Conservation (phyloP, 208 protist species). For the Leishmania mexicana region DNA sequence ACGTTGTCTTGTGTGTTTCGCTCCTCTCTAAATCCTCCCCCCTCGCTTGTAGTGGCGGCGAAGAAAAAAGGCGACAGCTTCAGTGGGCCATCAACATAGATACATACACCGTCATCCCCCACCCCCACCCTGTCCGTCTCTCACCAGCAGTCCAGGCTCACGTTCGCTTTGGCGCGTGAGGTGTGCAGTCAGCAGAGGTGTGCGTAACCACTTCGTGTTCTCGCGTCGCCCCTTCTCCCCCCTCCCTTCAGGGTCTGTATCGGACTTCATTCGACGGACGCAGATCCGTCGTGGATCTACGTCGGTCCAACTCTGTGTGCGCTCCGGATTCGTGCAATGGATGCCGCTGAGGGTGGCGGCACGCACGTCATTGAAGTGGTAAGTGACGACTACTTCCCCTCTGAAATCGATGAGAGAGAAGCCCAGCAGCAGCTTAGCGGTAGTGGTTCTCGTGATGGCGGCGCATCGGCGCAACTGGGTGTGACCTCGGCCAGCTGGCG, state of each 20-base stretch:
- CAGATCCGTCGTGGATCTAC: background rate
- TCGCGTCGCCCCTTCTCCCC: background rate
- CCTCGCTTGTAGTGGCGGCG: no score
- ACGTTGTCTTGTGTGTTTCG: background rate
- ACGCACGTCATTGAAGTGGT: background rate
- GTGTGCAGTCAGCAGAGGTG: background rate
- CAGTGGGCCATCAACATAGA: background rate
- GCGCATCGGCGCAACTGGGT: background rate
- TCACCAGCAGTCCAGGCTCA: background rate
- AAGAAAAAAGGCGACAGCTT: background rate
- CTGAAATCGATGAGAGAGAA: background rate
- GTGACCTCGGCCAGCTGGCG: background rate
- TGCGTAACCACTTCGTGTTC: background rate
- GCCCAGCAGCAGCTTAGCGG: background rate
- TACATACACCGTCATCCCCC: background rate
- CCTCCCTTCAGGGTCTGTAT: background rate
- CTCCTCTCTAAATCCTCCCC: background rate
- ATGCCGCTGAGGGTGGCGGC: background rate
- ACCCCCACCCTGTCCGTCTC: background rate
- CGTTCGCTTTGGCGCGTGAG: background rate
- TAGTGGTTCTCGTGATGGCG: background rate
- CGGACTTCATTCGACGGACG: background rate
- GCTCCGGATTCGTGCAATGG: background rate
- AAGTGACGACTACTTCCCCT: conserved; percentile 16
- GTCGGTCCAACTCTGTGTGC: background rate